Evolutionary conservation across 208 protist genomes (phyloP), one percentile per base, ranked within the genome.

Genomic region (Acanthamoeba comandoni): DNA sequence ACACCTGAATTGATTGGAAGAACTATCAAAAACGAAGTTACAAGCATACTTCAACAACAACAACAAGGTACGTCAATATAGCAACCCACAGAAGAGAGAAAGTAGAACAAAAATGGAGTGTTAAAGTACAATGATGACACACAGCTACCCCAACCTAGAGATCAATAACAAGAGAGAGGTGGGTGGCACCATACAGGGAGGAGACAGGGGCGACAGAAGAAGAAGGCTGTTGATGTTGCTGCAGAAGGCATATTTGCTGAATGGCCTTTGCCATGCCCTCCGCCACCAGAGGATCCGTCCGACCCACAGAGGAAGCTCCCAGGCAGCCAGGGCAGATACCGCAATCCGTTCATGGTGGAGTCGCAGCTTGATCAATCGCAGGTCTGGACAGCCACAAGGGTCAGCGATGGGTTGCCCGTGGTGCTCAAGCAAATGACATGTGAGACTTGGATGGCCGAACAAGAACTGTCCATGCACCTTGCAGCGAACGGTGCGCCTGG

Each of bases 401-500:
- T 71, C 15, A 26, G 24, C 64, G 64, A 71, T 26, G 64, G 64
- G 24, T 26, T 71, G 11, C 64, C 64, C 9, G 64, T 71, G 64
- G 64, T 26, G 35, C 35, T 71, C 24, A 71, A 71, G 64, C 22
- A 26, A 26, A 71, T 71, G 12, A 26, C 35, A 11, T n/a, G 35
- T n/a, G 64, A 71, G 22, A 26, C 35, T n/a, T 71, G 64, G 64
- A 71, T n/a, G 24, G 22, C 64, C n/a, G 64, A 71, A 26, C 64
- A 26, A n/a, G 64, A 71, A n/a, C 64, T 71, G 9, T 71, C 64
- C 15, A 71, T 71, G 64, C 64, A 71, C n/a, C 64, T 71, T n/a
- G 9, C 64, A 39, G 64, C 64, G 24, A 71, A 71, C 64, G 64
- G 64, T 71, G 64, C 64, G 9, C 64, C 64, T 39, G 64, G 64